phyloP scores from a whole-genome alignment of 2,329 filamentous ascomycete genomes.

The Sporothrix pseudoabietina region DNA sequence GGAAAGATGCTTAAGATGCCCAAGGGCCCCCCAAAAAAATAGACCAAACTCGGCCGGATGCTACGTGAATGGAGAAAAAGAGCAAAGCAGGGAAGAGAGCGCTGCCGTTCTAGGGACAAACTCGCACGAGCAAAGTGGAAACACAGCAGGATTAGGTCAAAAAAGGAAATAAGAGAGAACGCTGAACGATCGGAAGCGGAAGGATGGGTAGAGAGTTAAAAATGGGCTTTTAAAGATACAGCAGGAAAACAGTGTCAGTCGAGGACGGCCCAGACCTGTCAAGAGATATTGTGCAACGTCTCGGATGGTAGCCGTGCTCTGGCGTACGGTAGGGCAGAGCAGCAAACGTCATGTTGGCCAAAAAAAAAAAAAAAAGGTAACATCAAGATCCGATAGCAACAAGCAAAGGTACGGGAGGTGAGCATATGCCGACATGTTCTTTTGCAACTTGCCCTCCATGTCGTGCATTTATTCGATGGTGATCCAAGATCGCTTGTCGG shows the following conservation, averaged over 20 bases:
- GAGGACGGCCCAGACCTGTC: neutral
- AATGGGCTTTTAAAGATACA: neutral
- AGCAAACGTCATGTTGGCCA: neutral
- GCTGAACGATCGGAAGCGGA: neutral
- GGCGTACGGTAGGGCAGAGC: slow-evolving; percentile 11
- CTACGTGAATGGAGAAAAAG: neutral
- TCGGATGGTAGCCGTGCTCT: slow-evolving; percentile 3
- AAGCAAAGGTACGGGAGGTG: neutral
- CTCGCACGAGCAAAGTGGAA: neutral
- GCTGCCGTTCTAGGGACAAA: neutral
- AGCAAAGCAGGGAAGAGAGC: neutral
- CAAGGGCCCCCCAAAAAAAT: neutral
- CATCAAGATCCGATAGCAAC: no score
- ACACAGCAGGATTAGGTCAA: neutral
- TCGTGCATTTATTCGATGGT: slow-evolving; percentile 13
- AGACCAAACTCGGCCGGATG: neutral
- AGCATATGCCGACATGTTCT: neutral
- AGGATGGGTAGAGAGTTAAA: neutral
- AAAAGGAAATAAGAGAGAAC: neutral
- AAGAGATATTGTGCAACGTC: neutral
- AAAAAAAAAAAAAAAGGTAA: neutral
- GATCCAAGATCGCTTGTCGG: slow-evolving; percentile 29
- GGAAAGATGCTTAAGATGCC: neutral
- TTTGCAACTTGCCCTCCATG: neutral
- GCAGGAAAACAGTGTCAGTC: neutral